phyloP scores from a whole-genome alignment of 2,329 filamentous ascomycete genomes.

The Cadophora gregata region DNA sequence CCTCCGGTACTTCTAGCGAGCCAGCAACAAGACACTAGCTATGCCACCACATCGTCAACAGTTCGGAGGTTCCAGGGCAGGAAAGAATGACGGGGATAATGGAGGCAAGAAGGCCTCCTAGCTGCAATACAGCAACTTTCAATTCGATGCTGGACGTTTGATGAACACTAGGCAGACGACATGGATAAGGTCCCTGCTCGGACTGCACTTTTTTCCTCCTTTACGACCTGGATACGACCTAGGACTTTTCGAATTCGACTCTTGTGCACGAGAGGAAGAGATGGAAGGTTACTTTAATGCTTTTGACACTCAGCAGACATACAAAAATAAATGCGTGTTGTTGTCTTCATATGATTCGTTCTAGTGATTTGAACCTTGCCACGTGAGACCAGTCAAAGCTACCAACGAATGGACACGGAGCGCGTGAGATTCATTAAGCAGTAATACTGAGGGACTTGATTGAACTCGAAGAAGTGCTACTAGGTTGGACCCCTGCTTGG shows the following conservation, averaged over 20 bases:
- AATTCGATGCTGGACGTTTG: constrained; percentile 12
- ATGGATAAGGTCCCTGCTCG: constrained; percentile 5
- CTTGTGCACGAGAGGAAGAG: constrained; percentile 21
- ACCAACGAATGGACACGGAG: too few relatives aligned
- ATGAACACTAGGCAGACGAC: constrained; percentile 13
- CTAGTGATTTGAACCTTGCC: background rate
- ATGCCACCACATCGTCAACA: background rate
- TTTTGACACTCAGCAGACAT: constrained; percentile 1
- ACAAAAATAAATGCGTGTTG: constrained; percentile 2
- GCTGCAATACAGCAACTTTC: background rate
- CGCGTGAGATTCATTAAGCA: too few relatives aligned
- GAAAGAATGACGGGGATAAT: background rate
- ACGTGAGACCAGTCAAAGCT: background rate
- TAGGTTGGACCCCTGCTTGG: too few relatives aligned
- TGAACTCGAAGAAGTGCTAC: too few relatives aligned
- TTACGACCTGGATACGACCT: constrained; percentile 6
- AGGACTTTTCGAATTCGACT: constrained; percentile 14
- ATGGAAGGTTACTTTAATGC: constrained; percentile 2
- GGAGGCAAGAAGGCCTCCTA: background rate
- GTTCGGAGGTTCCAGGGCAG: background rate
- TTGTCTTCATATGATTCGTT: constrained; percentile 8
- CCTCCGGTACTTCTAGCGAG: constrained; percentile 12
- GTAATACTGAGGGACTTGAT: too few relatives aligned
- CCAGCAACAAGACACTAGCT: constrained; percentile 8
- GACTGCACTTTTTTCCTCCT: constrained; percentile 13